Conservation (phyloP, 2,329 filamentous ascomycete species). For the Coniochaeta prunicola region DNA sequence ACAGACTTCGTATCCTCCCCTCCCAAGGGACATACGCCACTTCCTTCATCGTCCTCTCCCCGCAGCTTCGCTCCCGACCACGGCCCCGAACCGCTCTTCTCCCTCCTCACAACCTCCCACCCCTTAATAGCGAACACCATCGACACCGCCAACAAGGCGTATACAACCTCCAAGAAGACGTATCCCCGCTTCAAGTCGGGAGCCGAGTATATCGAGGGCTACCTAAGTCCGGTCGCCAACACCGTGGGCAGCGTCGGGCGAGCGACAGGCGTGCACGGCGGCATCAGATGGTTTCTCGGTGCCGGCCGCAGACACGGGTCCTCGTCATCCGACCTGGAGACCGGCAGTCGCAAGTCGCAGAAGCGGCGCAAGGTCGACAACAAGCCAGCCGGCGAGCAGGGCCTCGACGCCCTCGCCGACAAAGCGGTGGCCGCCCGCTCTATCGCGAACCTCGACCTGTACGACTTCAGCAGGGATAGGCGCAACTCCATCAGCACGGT, state of each 20-base stretch:
- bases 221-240: conserved; percentile 77
- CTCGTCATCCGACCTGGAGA: conserved; percentile 38
- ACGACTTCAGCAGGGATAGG: conserved; percentile 29
- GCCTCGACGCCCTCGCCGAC: conserved; percentile 11
- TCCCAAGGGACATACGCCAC: conserved; percentile 33
- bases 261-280: conserved; percentile 80
- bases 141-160: conserved; percentile 76
- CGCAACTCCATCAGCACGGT: conserved; percentile 60
- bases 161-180: conserved; percentile 82
- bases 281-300: conserved; percentile 76
- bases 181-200: conserved; percentile 84
- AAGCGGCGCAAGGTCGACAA: conserved; percentile 51
- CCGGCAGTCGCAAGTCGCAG: conserved; percentile 36
- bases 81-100: conserved; percentile 68
- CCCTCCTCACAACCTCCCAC: conserved; percentile 81
- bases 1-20: conserved; percentile 62
- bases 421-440: conserved; percentile 1
- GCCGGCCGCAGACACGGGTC: conserved; percentile 45
- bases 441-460: conserved; percentile 12
- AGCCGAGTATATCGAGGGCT: conserved; percentile 85
- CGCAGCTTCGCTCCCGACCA: conserved; percentile 24
- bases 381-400: conserved; percentile 23
- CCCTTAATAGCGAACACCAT: conserved; percentile 81
- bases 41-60: conserved; percentile 29
- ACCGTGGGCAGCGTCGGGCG: conserved; percentile 79